Evolutionary conservation across 2,329 filamentous ascomycete species (phyloP), one percentile per base, ranked within the genome.

Genomic region (Curvularia lunata): DNA sequence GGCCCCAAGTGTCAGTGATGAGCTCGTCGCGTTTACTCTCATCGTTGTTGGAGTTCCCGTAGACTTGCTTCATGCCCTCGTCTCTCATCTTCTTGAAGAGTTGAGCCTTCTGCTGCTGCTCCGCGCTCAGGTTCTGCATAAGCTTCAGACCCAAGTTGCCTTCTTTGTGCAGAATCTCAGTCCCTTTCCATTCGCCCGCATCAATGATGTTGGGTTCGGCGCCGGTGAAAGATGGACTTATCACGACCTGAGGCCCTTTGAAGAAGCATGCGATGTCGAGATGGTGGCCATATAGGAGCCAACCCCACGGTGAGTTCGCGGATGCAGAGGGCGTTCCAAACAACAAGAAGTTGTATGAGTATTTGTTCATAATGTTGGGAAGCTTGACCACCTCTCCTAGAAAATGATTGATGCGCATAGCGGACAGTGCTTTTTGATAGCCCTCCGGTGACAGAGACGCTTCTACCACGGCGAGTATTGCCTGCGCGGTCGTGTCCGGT

Each of bases 161-260:
- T 68, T 92, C 89, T 7, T 77, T 78, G 38, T 88, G 80, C 32
- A 92, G 76, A 54, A 92, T 91, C 3, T 84, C 79, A 0, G 87
- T 90, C 6, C 89, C 90, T 1, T 78, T 77, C 72, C 86, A 82
- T 0, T 83, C 83, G 0, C 89, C 89, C 0, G 76, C 74, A 63
- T 92, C 90, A 65, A 92, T 90, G 34, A 87, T 68, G 66, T 93
- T 92, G 0, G 91, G 91, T 75, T 94, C 91, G 0, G 91, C 91
- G 53, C 91, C 91, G 0, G 89, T 91, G 75, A 94, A 94, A 77
- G 87, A 91, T 0, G 91, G 91, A 0, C 85, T 86, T 2, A 91
- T 81, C 43, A 91, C 79, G 48, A 92, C 86, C 72, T 91, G 88
- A 0, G 78, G 75, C 30, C 80, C 80, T 68, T 87, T 84, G 54